These are phyloP conservation scores for Amylocarpus encephaloides DNA, from an alignment of 2,329 filamentous ascomycete species.

Conservation along the genomic window DNA sequence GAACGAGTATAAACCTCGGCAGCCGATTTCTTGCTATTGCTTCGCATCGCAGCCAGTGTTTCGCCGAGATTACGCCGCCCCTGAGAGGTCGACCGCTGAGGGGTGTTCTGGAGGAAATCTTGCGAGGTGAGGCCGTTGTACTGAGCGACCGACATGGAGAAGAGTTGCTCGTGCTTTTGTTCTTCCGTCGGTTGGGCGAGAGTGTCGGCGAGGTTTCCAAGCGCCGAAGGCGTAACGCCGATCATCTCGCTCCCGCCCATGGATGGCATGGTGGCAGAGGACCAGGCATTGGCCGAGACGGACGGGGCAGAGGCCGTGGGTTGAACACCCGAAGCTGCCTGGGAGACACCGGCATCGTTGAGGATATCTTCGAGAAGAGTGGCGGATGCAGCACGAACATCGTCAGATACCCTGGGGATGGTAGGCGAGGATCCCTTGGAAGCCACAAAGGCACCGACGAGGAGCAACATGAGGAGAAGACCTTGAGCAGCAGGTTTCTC, in stretches of 20 bases:
- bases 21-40: constrained; percentile 62
- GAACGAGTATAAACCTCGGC: constrained; percentile 91
- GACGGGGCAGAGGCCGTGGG: constrained; percentile 46
- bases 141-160: constrained; percentile 77
- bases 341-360: constrained; percentile 64
- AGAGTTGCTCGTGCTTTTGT: constrained; percentile 82
- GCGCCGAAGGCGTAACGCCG: constrained; percentile 50
- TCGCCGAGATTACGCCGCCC: constrained; percentile 72
- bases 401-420: constrained; percentile 72
- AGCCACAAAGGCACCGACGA: constrained; percentile 92
- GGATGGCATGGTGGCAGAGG: constrained; percentile 35
- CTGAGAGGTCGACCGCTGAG: constrained; percentile 48
- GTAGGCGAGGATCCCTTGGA: constrained; percentile 72
- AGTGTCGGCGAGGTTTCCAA: constrained; percentile 60
- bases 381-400: constrained; percentile 72
- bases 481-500: constrained; percentile 70
- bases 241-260: constrained; percentile 40
- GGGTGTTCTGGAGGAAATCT: constrained; percentile 58
- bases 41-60: constrained; percentile 72
- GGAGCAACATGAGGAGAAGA: constrained; percentile 88
- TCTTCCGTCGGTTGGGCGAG: constrained; percentile 73
- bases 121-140: constrained; percentile 79
- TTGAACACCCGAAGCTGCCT: constrained; percentile 37
- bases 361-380: constrained; percentile 74
- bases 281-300: constrained; percentile 45